A percentile compares a stretch with the other conserved stretches of the same genome.
Evolutionary conservation across 768 basidiomycete species (phyloP).

Genomic region (Clitopilus passeckerianus): DNA sequence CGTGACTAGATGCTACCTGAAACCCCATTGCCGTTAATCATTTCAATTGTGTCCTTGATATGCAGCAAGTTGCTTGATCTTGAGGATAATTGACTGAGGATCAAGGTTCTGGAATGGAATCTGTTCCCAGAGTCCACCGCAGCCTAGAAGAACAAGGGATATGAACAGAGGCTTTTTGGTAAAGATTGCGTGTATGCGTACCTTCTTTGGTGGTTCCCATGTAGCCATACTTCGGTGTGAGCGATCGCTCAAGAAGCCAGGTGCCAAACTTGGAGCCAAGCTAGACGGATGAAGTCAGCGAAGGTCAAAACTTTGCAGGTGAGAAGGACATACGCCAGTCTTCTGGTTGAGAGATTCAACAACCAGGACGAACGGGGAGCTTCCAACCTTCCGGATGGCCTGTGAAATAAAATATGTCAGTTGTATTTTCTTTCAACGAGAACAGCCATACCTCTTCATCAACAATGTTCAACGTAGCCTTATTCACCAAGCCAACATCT

Average conservation of each 20-base stretch:
- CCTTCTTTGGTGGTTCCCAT: constrained; percentile 79
- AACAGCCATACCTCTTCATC: constrained; percentile 62
- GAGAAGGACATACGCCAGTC: constrained; percentile 54
- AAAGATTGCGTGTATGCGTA: constrained; percentile 10
- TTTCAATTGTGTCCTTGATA: neutral
- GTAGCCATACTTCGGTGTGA: constrained; percentile 78
- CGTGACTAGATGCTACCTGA: neutral
- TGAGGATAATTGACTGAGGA: constrained; percentile 53
- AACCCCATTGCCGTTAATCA: no score
- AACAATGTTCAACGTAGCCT: constrained; percentile 75
- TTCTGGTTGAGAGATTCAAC: constrained; percentile 87
- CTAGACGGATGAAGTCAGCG: constrained; percentile 17
- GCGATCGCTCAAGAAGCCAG: constrained; percentile 77
- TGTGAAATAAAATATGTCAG: constrained; percentile 12
- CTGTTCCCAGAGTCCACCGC: constrained; percentile 76
- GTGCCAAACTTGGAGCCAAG: constrained; percentile 84
- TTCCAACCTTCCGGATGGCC: constrained; percentile 67
- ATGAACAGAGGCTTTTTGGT: neutral
- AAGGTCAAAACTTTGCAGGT: neutral
- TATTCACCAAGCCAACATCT: constrained; percentile 85
- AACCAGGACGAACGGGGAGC: constrained; percentile 74
- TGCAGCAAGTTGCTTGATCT: constrained; percentile 43
- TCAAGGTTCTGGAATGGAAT: constrained; percentile 81
- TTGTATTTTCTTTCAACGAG: neutral
- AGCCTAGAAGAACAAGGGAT: constrained; percentile 24